A percentile compares a stretch with the other conserved stretches of the same genome.
Evolutionary conservation across 805 yeast genomes (phyloP).

Genomic region (Teunomyces aglyptinius): DNA sequence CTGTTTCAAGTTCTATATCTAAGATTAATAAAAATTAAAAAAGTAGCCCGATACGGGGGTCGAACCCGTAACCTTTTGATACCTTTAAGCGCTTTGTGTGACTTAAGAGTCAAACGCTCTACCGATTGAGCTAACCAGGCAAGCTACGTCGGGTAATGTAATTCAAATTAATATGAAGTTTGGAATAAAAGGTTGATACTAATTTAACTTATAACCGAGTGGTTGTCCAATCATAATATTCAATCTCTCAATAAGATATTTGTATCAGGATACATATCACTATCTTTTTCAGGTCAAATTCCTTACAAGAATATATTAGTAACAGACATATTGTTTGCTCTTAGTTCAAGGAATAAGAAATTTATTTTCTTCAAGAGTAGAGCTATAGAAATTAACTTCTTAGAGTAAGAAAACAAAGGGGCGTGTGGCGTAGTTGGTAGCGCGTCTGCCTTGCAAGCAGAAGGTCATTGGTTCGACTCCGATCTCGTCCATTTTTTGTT

Average conservation of each 20-base stretch:
- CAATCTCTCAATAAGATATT: too few relatives aligned
- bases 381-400: not conserved
- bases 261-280: too few relatives aligned
- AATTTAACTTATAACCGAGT: too few relatives aligned
- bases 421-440: slow-evolving; percentile 85
- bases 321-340: too few relatives aligned
- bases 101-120: slow-evolving; percentile 7
- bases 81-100: not conserved
- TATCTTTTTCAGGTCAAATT: too few relatives aligned
- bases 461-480: slow-evolving; percentile 80
- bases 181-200: too few relatives aligned
- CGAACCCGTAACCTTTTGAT: slow-evolving; percentile 8
- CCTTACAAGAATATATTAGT: too few relatives aligned
- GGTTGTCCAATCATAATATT: too few relatives aligned
- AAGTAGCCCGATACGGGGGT: slow-evolving; percentile 8
- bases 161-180: too few relatives aligned
- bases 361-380: not conserved
- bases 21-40: not conserved
- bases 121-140: slow-evolving; percentile 8
- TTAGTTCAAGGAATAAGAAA: too few relatives aligned
- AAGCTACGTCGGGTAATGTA: not conserved
- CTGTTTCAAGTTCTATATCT: too few relatives aligned
- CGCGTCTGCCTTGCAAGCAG: slow-evolving; percentile 78
- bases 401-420: slow-evolving; percentile 25
- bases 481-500: slow-evolving; percentile 59